phyloP scores from a whole-genome alignment of 352 stramenopile species.

The Phytopythium chamaehyphon region DNA sequence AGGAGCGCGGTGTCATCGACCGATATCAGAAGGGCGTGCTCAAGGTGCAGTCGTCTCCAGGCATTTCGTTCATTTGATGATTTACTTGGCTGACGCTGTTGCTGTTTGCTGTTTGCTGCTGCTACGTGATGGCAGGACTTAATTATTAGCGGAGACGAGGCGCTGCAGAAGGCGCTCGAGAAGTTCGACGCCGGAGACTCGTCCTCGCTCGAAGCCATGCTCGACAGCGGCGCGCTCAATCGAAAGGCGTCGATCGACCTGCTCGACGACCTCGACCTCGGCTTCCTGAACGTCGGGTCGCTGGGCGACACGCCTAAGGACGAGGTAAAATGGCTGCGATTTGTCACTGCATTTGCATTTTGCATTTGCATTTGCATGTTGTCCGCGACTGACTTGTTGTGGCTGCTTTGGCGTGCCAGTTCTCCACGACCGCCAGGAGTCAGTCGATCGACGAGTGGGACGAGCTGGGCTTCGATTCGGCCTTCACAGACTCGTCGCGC shows the following conservation, averaged over 20 bases:
- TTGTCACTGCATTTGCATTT: no score
- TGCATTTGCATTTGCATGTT: no score
- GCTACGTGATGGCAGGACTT: slow-evolving; percentile 44
- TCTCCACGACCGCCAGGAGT: slow-evolving; percentile 50
- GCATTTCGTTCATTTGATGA: background rate
- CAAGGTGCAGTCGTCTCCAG: slow-evolving; percentile 57
- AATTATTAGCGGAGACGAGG: slow-evolving; percentile 90
- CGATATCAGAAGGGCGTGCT: slow-evolving; percentile 88
- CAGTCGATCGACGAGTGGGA: slow-evolving; percentile 86
- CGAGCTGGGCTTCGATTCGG: slow-evolving; percentile 80
- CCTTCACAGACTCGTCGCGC: slow-evolving; percentile 67
- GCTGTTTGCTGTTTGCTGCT: slow-evolving; percentile 4
- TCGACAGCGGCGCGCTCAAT: slow-evolving; percentile 80
- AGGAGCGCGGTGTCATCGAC: slow-evolving; percentile 89
- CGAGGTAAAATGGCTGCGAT: slow-evolving; percentile 23
- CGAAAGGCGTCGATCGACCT: slow-evolving; percentile 84
- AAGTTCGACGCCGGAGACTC: slow-evolving; percentile 87
- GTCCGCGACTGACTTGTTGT: background rate
- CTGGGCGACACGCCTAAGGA: slow-evolving; percentile 83
- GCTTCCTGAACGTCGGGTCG: slow-evolving; percentile 85
- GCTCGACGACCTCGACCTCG: slow-evolving; percentile 80
- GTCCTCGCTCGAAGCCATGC: slow-evolving; percentile 78
- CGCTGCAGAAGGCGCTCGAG: slow-evolving; percentile 86
- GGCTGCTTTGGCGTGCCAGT: slow-evolving; percentile 16
- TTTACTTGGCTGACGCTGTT: slow-evolving; percentile 2